These are phyloP conservation scores for Fusarium devonianum DNA, from an alignment of 2,329 filamentous ascomycete species.

Conservation along the genomic window DNA sequence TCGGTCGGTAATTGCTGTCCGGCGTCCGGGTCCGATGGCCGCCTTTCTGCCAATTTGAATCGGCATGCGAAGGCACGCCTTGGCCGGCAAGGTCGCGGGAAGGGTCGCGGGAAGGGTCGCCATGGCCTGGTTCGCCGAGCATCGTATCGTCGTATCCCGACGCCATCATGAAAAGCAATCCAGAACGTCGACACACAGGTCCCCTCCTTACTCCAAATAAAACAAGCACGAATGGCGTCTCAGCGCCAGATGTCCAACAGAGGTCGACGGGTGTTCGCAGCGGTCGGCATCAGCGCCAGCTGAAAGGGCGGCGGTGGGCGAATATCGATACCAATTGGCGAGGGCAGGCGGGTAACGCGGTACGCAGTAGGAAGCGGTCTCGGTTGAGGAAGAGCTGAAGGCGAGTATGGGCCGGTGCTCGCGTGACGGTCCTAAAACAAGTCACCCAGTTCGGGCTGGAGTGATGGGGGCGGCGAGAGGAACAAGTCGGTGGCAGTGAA, in stretches of 20 bases:
- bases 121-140: conserved; percentile 49
- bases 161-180: conserved; percentile 50
- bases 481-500: conserved; percentile 40
- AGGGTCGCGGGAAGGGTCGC: conserved; percentile 37
- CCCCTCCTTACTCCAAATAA: conserved; percentile 40
- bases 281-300: conserved; percentile 51
- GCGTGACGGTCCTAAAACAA: conserved; percentile 42
- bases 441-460: conserved; percentile 33
- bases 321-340: conserved; percentile 43
- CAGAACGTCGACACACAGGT: conserved; percentile 34
- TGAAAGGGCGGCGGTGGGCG: conserved; percentile 25
- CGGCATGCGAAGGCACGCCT: conserved; percentile 44
- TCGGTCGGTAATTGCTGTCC: conserved; percentile 47
- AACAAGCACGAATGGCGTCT: conserved; percentile 37
- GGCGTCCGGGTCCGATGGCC: conserved; percentile 47
- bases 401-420: conserved; percentile 34
- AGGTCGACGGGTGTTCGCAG: conserved; percentile 44
- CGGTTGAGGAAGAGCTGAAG: conserved; percentile 26
- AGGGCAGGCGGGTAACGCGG: conserved; percentile 16
- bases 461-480: conserved; percentile 31
- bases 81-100: conserved; percentile 30
- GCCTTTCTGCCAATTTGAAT: conserved; percentile 50
- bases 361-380: conserved; percentile 26
- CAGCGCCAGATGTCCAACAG: conserved; percentile 45
- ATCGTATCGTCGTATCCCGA: conserved; percentile 56